Conservation (phyloP, 169 alveolate genomes). For the Toxoplasma gondii region DNA sequence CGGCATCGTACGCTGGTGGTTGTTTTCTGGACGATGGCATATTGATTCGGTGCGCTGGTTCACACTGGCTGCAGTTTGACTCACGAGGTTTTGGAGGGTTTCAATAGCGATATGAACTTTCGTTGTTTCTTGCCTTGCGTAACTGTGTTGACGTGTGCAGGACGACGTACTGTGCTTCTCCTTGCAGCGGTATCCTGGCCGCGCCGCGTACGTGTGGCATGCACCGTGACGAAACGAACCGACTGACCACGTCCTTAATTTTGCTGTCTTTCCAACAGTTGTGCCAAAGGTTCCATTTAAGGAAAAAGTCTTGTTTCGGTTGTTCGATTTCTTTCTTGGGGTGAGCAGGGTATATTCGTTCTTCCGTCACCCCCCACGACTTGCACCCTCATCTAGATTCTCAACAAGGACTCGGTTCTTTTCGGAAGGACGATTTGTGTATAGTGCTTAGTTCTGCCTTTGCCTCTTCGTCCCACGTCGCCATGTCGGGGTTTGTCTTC, state of each 20-base stretch:
- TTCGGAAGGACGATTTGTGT: not conserved
- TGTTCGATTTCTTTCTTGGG: not conserved
- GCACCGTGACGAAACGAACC: not conserved
- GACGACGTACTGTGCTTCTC: too few species aligned
- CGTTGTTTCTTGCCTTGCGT: too few species aligned
- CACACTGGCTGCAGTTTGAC: too few species aligned
- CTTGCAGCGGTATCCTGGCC: too few species aligned
- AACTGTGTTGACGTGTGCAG: too few species aligned
- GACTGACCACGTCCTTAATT: not conserved
- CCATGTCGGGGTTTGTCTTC: conserved; percentile 29
- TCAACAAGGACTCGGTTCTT: not conserved
- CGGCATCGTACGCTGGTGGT: too few species aligned
- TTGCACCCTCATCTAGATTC: not conserved
- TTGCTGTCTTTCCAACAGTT: too few species aligned
- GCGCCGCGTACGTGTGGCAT: not conserved
- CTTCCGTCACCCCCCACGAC: conserved; percentile 1
- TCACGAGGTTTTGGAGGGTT: too few species aligned
- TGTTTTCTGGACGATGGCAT: too few species aligned
- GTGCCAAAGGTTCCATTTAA: not conserved
- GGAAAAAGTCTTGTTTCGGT: not conserved
- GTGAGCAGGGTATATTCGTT: not conserved
- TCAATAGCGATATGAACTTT: too few species aligned
- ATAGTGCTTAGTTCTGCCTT: not conserved
- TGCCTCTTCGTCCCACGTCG: not conserved
- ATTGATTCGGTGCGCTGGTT: too few species aligned